These are phyloP conservation scores for Cladorrhinum sp. DNA, from an alignment of 2,329 filamentous ascomycete species.

Conservation along the genomic window DNA sequence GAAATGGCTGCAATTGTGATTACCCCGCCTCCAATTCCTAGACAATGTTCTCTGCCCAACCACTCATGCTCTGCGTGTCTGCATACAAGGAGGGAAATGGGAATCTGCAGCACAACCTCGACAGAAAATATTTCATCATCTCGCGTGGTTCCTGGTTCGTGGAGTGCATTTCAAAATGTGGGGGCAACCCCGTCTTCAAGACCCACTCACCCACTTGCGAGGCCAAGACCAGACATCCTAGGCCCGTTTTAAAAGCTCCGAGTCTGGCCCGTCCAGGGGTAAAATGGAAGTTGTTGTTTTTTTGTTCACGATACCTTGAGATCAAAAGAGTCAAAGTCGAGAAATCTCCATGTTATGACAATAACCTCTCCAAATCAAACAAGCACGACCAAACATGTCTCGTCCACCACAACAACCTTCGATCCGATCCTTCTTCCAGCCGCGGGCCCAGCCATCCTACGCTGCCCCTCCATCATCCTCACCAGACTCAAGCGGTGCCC, in stretches of 20 bases:
- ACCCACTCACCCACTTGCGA: not conserved
- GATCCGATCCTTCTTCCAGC: constrained; percentile 62
- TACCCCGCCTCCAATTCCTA: not conserved
- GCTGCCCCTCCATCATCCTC: constrained; percentile 35
- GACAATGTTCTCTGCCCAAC: not conserved
- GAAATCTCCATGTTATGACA: constrained; percentile 1
- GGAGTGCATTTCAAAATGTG: not conserved
- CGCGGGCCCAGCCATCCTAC: constrained; percentile 44
- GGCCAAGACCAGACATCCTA: not conserved
- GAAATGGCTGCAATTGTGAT: not conserved
- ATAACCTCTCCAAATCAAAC: not conserved
- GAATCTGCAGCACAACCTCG: not conserved
- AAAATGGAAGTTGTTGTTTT: not conserved
- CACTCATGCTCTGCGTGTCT: not conserved
- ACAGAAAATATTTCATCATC: not conserved
- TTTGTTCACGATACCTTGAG: not conserved
- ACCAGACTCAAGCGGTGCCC: too few relatives aligned
- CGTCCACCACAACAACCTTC: constrained; percentile 47
- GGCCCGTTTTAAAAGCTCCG: constrained; percentile 9
- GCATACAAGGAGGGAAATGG: not conserved
- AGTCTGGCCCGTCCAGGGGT: constrained; percentile 9
- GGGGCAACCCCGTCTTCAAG: not conserved
- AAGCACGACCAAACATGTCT: constrained; percentile 31
- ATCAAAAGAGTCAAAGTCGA: too few relatives aligned
- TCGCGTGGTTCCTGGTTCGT: not conserved